Evolutionary conservation across 495 filamentous ascomycete genomes (phyloP).

Genomic region (Penicillium tannophilum): DNA sequence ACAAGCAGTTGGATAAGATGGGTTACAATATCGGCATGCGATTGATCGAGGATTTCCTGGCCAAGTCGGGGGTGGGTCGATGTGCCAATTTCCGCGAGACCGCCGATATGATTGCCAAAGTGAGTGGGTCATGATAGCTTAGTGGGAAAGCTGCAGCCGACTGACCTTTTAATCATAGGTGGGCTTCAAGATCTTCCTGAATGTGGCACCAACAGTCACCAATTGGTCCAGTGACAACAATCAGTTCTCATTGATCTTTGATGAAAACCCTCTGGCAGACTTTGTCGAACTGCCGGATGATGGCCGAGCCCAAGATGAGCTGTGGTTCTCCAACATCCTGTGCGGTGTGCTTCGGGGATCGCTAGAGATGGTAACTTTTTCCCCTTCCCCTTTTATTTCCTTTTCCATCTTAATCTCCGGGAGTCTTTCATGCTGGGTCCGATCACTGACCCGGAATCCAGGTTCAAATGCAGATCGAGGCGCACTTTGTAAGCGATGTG

Average conservation of each 20-base stretch:
- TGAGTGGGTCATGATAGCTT: conserved; percentile 33
- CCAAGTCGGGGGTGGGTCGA: conserved; percentile 84
- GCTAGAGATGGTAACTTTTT: conserved; percentile 79
- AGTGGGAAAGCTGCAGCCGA: background rate
- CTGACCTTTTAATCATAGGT: conserved; percentile 55
- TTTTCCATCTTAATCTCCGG: background rate
- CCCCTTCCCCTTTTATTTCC: background rate
- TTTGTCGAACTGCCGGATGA: conserved; percentile 98
- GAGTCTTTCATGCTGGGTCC: conserved; percentile 15
- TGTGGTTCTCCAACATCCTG: conserved; percentile 98
- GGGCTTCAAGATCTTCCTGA: conserved; percentile 98
- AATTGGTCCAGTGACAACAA: conserved; percentile 97
- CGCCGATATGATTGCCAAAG: conserved; percentile 94
- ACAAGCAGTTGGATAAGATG: conserved; percentile 98
- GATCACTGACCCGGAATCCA: conserved; percentile 38
- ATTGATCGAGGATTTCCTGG: conserved; percentile 95
- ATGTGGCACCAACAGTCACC: conserved; percentile 91
- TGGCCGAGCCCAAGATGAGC: conserved; percentile 90
- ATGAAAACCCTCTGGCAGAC: conserved; percentile 95
- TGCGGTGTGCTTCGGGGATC: conserved; percentile 90
- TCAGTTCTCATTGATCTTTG: conserved; percentile 92
- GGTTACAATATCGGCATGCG: conserved; percentile 97
- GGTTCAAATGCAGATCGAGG: conserved; percentile 99
- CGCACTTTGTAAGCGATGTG: conserved; percentile 94
- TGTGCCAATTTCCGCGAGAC: conserved; percentile 95